phyloP scores from a whole-genome alignment of 306 rosid genomes.

The Cucurbita moschata region DNA sequence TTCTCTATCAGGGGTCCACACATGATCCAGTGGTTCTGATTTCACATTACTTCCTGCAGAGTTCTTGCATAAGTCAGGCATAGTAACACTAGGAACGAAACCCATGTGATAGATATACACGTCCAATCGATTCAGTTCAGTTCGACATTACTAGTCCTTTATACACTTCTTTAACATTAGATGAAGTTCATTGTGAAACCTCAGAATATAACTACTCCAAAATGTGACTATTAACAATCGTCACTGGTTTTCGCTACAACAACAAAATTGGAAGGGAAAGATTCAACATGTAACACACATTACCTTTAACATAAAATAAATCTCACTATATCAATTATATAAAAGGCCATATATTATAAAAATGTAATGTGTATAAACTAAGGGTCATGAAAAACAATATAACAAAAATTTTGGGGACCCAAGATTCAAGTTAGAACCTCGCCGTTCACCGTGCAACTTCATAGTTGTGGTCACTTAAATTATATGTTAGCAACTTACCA shows the following conservation, averaged over 20 bases:
- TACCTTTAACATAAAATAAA: not conserved
- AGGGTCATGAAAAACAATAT: not conserved
- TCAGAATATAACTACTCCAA: not conserved
- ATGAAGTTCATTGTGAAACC: not conserved
- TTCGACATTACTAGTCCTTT: not conserved
- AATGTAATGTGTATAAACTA: not conserved
- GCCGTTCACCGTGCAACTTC: not conserved
- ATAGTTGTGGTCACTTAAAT: not conserved
- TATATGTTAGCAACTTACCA: not conserved
- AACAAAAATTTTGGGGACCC: not conserved
- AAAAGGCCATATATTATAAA: not conserved
- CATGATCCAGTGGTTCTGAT: constrained; percentile 33
- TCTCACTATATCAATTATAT: not conserved
- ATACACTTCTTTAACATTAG: not conserved
- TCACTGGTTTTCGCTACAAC: not conserved
- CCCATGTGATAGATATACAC: not conserved
- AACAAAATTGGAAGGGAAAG: not conserved
- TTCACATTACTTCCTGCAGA: constrained; percentile 48
- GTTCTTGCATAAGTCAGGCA: not conserved
- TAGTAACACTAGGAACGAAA: not conserved
- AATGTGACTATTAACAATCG: too few relatives aligned
- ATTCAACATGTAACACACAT: not conserved
- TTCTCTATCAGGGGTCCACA: constrained; percentile 31
- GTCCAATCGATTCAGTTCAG: not conserved
- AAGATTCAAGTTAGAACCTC: not conserved